Evolutionary conservation across 2,329 filamentous ascomycete species (phyloP).

Genomic region (Fusarium armeniacum): DNA sequence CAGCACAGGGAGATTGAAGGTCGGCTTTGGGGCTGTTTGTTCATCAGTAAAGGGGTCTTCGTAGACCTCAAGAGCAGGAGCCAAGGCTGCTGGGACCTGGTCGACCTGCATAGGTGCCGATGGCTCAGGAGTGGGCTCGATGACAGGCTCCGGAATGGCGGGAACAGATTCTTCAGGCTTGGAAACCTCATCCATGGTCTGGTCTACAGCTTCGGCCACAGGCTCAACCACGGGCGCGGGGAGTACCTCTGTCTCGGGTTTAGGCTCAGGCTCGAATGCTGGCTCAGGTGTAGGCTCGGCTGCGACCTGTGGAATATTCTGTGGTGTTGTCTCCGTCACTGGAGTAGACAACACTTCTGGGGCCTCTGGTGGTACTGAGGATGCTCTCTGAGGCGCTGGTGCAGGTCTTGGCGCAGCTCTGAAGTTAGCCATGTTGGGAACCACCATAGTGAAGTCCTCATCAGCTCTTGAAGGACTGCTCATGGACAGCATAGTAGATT

Average conservation of each 20-base stretch:
- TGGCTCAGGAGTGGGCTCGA: slow-evolving; percentile 27
- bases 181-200: slow-evolving; percentile 43
- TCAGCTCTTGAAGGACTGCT: slow-evolving; percentile 63
- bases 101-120: slow-evolving; percentile 21
- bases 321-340: slow-evolving; percentile 26
- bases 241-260: slow-evolving; percentile 1
- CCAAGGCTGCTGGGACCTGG: slow-evolving; percentile 27
- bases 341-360: slow-evolving; percentile 35
- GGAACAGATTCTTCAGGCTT: not conserved
- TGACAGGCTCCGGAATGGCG: slow-evolving; percentile 17
- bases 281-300: slow-evolving; percentile 14
- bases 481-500: slow-evolving; percentile 48
- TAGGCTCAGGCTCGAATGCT: not conserved
- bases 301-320: slow-evolving; percentile 10
- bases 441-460: slow-evolving; percentile 68
- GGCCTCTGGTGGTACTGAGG: slow-evolving; percentile 20
- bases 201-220: slow-evolving; percentile 2
- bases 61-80: slow-evolving; percentile 65
- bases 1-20: slow-evolving; percentile 65
- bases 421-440: slow-evolving; percentile 61
- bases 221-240: not conserved
- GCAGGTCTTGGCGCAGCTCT: slow-evolving; percentile 48
- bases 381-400: slow-evolving; percentile 38
- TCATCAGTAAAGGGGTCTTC: slow-evolving; percentile 72
- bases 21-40: slow-evolving; percentile 62